A percentile compares a stretch with the other conserved stretches of the same genome.
phyloP scores from a whole-genome alignment of 1,284 basidiomycete species.

The Leccinum fallax region DNA sequence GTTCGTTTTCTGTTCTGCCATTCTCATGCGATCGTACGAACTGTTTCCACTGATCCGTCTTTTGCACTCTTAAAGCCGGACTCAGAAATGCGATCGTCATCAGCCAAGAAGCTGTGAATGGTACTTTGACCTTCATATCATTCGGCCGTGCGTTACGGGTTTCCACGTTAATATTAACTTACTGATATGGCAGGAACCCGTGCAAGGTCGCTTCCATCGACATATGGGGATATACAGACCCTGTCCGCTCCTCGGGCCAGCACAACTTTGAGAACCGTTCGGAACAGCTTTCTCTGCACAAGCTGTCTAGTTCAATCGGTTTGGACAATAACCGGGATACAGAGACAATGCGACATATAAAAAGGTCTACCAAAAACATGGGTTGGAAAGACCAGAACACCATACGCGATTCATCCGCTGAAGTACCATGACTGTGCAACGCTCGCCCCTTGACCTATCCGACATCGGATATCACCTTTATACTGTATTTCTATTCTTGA shows the following conservation, averaged over 20 bases:
- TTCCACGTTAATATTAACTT: neutral
- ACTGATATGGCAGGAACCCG: neutral
- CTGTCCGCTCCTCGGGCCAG: neutral
- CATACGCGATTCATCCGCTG: neutral
- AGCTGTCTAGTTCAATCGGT: neutral
- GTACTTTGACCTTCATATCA: neutral
- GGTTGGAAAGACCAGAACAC: neutral
- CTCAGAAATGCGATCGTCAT: neutral
- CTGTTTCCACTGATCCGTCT: neutral
- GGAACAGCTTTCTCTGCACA: neutral
- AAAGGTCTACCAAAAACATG: neutral
- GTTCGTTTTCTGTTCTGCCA: neutral
- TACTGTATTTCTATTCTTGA: slow-evolving; percentile 45
- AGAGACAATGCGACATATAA: slow-evolving; percentile 6
- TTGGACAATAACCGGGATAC: slow-evolving; percentile 1
- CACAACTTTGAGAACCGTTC: neutral
- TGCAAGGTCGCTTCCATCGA: neutral
- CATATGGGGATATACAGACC: neutral
- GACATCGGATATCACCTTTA: slow-evolving; percentile 26
- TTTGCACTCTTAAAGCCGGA: neutral
- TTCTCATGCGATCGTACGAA: neutral
- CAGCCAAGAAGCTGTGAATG: neutral
- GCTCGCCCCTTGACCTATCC: slow-evolving; percentile 8
- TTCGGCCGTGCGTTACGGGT: neutral
- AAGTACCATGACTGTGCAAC: slow-evolving; percentile 16